Percentiles rank a stretch among this genome's conserved stretches.
Conservation (phyloP, 805 yeast species). For the Suhomyces kilbournensis region DNA sequence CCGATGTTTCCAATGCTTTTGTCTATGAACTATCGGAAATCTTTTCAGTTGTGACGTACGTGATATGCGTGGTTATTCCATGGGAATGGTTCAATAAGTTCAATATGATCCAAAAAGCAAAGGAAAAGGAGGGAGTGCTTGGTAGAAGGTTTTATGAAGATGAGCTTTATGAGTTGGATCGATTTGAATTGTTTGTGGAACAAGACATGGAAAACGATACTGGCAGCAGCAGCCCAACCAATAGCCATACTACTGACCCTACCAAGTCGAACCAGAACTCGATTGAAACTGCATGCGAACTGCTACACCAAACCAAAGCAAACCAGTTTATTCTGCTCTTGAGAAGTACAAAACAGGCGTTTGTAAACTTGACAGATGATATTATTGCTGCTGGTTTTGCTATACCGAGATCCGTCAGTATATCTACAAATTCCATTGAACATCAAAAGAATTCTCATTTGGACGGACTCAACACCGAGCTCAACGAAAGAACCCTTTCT, state of each 20-base stretch:
- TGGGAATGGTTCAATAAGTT: constrained; percentile 86
- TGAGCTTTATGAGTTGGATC: constrained; percentile 45
- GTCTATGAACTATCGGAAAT: constrained; percentile 70
- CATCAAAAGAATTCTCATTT: constrained; percentile 10
- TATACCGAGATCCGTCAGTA: constrained; percentile 49
- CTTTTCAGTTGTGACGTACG: constrained; percentile 69
- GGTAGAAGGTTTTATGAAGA: constrained; percentile 77
- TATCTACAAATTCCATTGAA: constrained; percentile 17
- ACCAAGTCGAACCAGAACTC: not conserved
- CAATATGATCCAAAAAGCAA: constrained; percentile 51
- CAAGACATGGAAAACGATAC: constrained; percentile 19
- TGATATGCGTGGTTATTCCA: constrained; percentile 67
- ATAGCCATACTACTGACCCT: not conserved
- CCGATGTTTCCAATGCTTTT: constrained; percentile 75
- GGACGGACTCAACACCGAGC: constrained; percentile 1
- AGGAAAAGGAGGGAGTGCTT: constrained; percentile 67
- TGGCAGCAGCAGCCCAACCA: not conserved
- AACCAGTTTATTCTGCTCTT: constrained; percentile 4
- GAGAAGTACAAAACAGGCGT: constrained; percentile 30
- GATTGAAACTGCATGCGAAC: not conserved
- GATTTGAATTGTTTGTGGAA: constrained; percentile 39
- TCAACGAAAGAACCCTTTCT: not conserved
- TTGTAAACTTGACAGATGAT: constrained; percentile 49
- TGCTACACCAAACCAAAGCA: constrained; percentile 1
- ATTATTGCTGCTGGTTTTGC: constrained; percentile 59